These are phyloP conservation scores for Cylindrodendrum hubeiense DNA, from an alignment of 2,329 filamentous ascomycete genomes.

Conservation along the genomic window DNA sequence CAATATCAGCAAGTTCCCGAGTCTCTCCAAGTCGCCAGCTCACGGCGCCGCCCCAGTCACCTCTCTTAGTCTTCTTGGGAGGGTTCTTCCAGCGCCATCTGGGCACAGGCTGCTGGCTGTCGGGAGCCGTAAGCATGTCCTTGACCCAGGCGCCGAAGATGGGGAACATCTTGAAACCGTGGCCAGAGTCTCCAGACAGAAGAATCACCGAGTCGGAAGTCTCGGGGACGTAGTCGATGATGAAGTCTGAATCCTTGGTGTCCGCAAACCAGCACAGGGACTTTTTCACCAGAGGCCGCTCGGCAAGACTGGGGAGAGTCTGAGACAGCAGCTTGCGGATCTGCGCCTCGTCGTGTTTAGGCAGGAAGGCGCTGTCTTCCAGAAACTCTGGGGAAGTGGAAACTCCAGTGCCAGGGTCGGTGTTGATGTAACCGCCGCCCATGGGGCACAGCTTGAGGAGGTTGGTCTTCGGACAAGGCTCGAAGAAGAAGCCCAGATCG, in stretches of 20 bases:
- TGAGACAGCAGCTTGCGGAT: slow-evolving; percentile 63
- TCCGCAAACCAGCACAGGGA: slow-evolving; percentile 75
- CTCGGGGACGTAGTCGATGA: slow-evolving; percentile 69
- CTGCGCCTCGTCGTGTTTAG: slow-evolving; percentile 63
- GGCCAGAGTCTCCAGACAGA: slow-evolving; percentile 69
- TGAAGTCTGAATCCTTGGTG: slow-evolving; percentile 69
- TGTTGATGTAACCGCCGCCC: slow-evolving; percentile 68
- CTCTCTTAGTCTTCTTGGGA: slow-evolving; percentile 24
- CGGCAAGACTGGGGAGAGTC: slow-evolving; percentile 64
- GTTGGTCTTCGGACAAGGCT: slow-evolving; percentile 69
- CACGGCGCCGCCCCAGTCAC: slow-evolving; percentile 47
- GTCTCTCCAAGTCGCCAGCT: slow-evolving; percentile 54
- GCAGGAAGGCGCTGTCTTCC: slow-evolving; percentile 61
- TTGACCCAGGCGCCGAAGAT: slow-evolving; percentile 68
- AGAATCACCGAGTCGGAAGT: slow-evolving; percentile 61
- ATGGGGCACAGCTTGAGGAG: slow-evolving; percentile 72
- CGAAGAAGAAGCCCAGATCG: slow-evolving; percentile 75
- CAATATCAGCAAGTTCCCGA: slow-evolving; percentile 39
- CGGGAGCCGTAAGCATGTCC: slow-evolving; percentile 57
- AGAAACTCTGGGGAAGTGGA: slow-evolving; percentile 52
- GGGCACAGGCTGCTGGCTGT: slow-evolving; percentile 53
- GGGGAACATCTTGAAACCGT: slow-evolving; percentile 74
- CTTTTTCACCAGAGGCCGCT: slow-evolving; percentile 67
- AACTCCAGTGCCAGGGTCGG: slow-evolving; percentile 43
- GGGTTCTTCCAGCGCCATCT: slow-evolving; percentile 66